phyloP scores from a whole-genome alignment of 305 asterid genomes.

The Plantago coronopus region DNA sequence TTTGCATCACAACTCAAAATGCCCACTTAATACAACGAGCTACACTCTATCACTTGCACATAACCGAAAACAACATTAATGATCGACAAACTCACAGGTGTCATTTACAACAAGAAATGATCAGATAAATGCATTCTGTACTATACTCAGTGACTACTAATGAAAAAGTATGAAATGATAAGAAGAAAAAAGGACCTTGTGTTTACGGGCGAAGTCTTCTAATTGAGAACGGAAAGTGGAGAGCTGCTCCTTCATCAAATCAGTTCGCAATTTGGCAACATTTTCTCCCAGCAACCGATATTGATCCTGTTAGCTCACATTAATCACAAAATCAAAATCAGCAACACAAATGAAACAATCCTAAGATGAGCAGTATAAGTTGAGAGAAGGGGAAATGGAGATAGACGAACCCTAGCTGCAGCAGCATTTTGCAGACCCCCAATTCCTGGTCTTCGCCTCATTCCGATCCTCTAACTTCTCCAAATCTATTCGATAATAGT shows the following conservation, averaged over 20 bases:
- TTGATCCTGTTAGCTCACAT: constrained; percentile 52
- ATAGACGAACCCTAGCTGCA: constrained; percentile 70
- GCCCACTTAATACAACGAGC: neutral
- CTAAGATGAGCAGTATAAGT: too few species aligned
- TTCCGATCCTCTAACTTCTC: neutral
- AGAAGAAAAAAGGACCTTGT: constrained; percentile 48
- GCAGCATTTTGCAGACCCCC: constrained; percentile 93
- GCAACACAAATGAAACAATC: neutral
- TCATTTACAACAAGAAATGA: too few species aligned
- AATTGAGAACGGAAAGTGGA: constrained; percentile 90
- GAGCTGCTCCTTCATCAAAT: constrained; percentile 93
- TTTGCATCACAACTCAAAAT: too few species aligned
- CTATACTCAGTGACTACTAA: too few species aligned
- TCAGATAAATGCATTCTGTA: too few species aligned
- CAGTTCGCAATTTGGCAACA: constrained; percentile 92
- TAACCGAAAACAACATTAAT: too few species aligned
- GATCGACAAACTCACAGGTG: too few species aligned
- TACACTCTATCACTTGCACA: too few species aligned
- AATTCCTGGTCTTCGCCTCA: constrained; percentile 97
- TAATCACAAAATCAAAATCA: constrained; percentile 3
- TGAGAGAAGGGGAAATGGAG: neutral
- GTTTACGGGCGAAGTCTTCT: constrained; percentile 93
- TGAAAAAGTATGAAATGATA: neutral
- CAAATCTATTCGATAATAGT: neutral
- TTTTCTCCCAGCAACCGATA: constrained; percentile 84